Evolutionary conservation across 768 basidiomycete genomes (phyloP), one percentile per base, ranked within the genome.

Genomic region (Leucogyrophana mollusca): DNA sequence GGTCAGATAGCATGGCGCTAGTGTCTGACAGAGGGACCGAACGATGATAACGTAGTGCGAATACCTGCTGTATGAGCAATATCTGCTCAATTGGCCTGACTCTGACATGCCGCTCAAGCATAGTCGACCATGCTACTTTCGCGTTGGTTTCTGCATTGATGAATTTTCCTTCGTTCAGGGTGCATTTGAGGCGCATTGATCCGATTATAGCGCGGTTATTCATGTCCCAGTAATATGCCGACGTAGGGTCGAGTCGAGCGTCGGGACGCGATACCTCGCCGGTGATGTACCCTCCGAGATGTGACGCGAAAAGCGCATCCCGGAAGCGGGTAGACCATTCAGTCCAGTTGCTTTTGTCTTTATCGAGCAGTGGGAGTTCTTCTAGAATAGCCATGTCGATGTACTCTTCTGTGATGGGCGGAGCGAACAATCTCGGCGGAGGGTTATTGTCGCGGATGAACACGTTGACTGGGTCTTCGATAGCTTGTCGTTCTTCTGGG

Each of bases 71-170:
- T 1, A 61, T 40, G 13, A 59, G 50, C 0, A 47, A 45, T 3
- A 58, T 49, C 21, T 61, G 60, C 0, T 35, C 32, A 4, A 57
- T 36, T 0, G 51, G 48, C 0, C 48, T 58, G 16, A 49, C 38
- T 21, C 57, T 25, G 21, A 42, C 33, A 22, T 61, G 61, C 1
- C 53, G 46, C 0, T 34, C 25, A n/a, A 40, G 34, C 7, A 63
- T 30, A 0, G 30, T 35, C 18, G 10, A 13, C 51, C 53, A 60
- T 0, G 52, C 52, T 5, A 9, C n/a, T 5, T 41, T 11, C 4
- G 40, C 22, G 7, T 37, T 37, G 16, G 40, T 41, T 16, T 21
- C 18, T 16, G 20, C 1, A 16, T 24, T 4, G 9, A 20, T 16
- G 24, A 41, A 25, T 9, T 41, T 8, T 1, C n/a, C n/a, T 9